Evolutionary conservation across 2,329 filamentous ascomycete genomes (phyloP).

Genomic region (Hypoxylon sp.): DNA sequence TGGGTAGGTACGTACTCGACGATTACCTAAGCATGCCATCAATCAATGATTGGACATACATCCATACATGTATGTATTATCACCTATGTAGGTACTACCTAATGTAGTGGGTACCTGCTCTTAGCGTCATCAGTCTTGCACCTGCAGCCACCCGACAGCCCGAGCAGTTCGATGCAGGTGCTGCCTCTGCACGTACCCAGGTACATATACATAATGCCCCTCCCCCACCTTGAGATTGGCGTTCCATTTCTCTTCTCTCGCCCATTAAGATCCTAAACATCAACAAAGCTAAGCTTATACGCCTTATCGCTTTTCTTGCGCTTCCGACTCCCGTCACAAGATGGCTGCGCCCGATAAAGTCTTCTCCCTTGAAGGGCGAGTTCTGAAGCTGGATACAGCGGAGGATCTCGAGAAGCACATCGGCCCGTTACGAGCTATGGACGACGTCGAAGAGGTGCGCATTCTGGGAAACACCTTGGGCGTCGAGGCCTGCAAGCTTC

Average conservation of each 20-base stretch:
- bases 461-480: constrained; percentile 94
- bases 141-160: constrained; percentile 10
- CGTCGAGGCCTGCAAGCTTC: constrained; percentile 85
- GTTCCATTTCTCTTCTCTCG: constrained; percentile 7
- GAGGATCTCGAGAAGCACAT: constrained; percentile 90
- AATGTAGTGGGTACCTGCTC: background rate
- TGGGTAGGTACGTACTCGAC: background rate
- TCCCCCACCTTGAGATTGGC: constrained; percentile 31
- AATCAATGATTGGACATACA: too few species aligned
- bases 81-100: background rate
- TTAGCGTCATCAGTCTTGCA: background rate
- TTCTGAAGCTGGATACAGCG: constrained; percentile 91
- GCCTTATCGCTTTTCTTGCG: constrained; percentile 14
- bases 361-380: constrained; percentile 93
- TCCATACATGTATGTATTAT: background rate
- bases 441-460: constrained; percentile 86
- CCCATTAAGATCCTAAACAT: constrained; percentile 12
- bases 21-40: too few species aligned
- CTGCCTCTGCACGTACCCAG: background rate
- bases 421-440: constrained; percentile 77
- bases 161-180: background rate
- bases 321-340: constrained; percentile 42
- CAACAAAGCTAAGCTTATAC: constrained; percentile 14
- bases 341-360: constrained; percentile 72
- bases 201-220: constrained; percentile 24